phyloP scores from a whole-genome alignment of 1,284 basidiomycete species.

The Apiotrichum mycotoxinovorans region DNA sequence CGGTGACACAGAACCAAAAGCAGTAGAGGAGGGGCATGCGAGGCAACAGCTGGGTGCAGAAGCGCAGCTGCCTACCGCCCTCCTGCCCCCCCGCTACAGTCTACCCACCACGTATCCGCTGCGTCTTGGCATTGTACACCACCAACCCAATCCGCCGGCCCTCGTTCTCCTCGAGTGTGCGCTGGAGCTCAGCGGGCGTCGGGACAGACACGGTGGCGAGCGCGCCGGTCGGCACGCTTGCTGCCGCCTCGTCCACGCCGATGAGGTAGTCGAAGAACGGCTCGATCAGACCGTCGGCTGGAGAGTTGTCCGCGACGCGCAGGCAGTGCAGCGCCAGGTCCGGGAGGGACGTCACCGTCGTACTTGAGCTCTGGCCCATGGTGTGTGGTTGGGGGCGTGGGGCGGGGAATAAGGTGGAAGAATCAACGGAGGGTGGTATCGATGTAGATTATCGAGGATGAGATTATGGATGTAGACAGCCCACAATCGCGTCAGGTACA shows the following conservation, averaged over 20 bases:
- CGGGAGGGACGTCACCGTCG: constrained; percentile 41
- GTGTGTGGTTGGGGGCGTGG: too few relatives aligned
- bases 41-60: too few relatives aligned
- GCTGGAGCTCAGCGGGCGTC: constrained; percentile 70
- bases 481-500: too few relatives aligned
- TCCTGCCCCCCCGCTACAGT: not conserved
- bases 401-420: not conserved
- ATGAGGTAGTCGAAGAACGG: constrained; percentile 97
- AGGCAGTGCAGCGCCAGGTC: constrained; percentile 73
- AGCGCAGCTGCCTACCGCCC: too few relatives aligned
- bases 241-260: constrained; percentile 66
- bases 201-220: constrained; percentile 50
- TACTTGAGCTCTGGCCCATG: constrained; percentile 46
- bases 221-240: not conserved
- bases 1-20: not conserved
- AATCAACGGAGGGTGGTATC: not conserved
- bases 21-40: too few relatives aligned
- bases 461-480: too few relatives aligned
- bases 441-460: not conserved
- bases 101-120: constrained; percentile 70
- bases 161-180: constrained; percentile 81
- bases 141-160: constrained; percentile 70
- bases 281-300: constrained; percentile 81
- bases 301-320: constrained; percentile 79
- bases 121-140: constrained; percentile 87